phyloP scores from a whole-genome alignment of 495 filamentous ascomycete species.

The Aspergillus ellipticus region DNA sequence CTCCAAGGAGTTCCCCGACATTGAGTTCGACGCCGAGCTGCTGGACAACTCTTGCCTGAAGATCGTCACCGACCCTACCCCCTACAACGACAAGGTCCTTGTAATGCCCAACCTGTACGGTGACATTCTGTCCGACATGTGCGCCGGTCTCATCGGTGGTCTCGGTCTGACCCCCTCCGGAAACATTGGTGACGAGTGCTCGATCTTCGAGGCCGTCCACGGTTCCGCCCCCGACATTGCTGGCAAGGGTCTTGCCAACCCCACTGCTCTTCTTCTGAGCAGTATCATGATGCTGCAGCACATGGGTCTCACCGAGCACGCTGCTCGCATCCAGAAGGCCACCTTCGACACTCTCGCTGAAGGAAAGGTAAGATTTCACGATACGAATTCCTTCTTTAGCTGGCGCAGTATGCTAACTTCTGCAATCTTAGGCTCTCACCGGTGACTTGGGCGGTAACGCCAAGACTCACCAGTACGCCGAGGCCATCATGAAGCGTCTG shows the following conservation, averaged over 20 bases:
- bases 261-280: conserved; percentile 84
- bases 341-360: conserved; percentile 92
- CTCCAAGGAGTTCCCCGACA: conserved; percentile 87
- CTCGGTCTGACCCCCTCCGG: conserved; percentile 95
- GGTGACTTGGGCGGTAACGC: conserved; percentile 93
- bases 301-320: conserved; percentile 86
- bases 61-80: conserved; percentile 88
- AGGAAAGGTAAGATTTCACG: conserved; percentile 66
- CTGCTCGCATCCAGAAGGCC: conserved; percentile 84
- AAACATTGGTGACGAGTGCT: conserved; percentile 98
- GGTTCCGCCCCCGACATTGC: conserved; percentile 97
- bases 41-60: conserved; percentile 99
- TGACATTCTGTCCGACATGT: conserved; percentile 99
- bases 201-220: conserved; percentile 99
- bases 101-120: conserved; percentile 99
- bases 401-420: conserved; percentile 13
- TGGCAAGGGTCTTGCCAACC: conserved; percentile 92
- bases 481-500: conserved; percentile 83
- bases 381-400: not conserved
- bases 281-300: conserved; percentile 99
- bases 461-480: conserved; percentile 87
- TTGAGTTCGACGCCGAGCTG: conserved; percentile 94
- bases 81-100: conserved; percentile 98
- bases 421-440: conserved; percentile 60
- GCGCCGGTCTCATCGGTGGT: conserved; percentile 95